Base-by-base conservation (phyloP, 2,329 filamentous ascomycete genomes). In the Simplicillium aogashimaense region DNA sequence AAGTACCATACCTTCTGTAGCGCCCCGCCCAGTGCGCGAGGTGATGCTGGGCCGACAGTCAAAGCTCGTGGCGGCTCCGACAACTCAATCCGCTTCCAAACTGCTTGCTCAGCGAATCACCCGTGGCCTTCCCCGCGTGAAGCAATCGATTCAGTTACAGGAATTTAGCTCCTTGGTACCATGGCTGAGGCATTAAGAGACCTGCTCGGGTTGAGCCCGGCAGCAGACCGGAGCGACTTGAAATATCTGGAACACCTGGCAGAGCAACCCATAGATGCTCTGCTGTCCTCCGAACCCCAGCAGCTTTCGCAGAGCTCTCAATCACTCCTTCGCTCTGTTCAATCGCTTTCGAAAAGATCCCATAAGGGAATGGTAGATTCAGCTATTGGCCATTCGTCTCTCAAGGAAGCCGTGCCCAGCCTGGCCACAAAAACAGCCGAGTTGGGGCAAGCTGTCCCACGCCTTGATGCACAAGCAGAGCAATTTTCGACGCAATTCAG, bases 291-390 rank as follows among this genome's bases (percentile, higher is more conserved):
- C 7, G 92, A 98, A 60, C 81, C 83, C 1, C 80, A 87, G 45
- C 79, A 78, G 1, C 75, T 97, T n/a, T 69, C 83, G 1, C 86
- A 95, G 53, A 74, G 80, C 41, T 82, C 84, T 3, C 87, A 95
- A 46, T 84, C 86, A 0, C 75, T 85, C 32, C 74, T 90, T 12
- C 76, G 94, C 32, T 86, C 87, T 1, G 73, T 97, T 1, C 92
- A 98, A 58, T 76, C 79, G 0, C 77, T 97, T 37, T 90, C 89
- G 7, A 94, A 94, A 52, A 84, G 86, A 50, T 95, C 89, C 1
- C 83, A 95, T 61, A 86, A 83, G 55, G 73, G 81, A 14, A 81
- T 97, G 47, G 88, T 95, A 50, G 72, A 81, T 39, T 92, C 90
- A 4, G 81, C 86, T 16, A 75, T 79, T 50, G 81, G 85, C 51